Percentiles rank a stretch among this genome's conserved stretches.
These are phyloP conservation scores for Fusarium sp. DNA, from an alignment of 2,329 filamentous ascomycete genomes.

Conservation along the genomic window DNA sequence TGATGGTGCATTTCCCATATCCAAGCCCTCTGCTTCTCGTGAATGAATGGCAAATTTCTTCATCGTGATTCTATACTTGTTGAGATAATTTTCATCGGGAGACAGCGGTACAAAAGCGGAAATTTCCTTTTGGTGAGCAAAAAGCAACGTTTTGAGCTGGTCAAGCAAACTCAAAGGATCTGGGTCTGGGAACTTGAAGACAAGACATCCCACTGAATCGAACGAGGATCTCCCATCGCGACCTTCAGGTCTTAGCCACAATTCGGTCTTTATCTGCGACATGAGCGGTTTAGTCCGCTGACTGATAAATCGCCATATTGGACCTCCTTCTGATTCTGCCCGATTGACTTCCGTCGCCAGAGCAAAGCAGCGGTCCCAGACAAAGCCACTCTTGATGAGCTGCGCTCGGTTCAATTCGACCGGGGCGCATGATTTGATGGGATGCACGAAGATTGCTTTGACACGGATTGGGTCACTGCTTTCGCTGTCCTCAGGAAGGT, in stretches of 20 bases:
- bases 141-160: neutral
- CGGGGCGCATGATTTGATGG: conserved; percentile 43
- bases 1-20: conserved; percentile 1
- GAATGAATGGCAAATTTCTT: conserved; percentile 22
- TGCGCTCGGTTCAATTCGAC: conserved; percentile 37
- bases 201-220: neutral
- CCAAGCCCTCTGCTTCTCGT: conserved; percentile 18
- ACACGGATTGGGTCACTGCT: conserved; percentile 23
- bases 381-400: conserved; percentile 40
- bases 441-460: conserved; percentile 44
- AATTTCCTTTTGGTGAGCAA: neutral
- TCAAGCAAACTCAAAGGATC: neutral
- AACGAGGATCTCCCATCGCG: neutral
- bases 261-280: conserved; percentile 25
- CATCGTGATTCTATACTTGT: neutral
- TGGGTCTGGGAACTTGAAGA: conserved; percentile 13
- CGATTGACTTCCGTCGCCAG: conserved; percentile 43
- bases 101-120: conserved; percentile 4
- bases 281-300: conserved; percentile 38
- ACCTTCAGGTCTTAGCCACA: conserved; percentile 6
- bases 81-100: neutral
- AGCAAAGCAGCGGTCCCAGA: conserved; percentile 42
- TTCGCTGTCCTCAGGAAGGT: neutral
- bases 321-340: conserved; percentile 16
- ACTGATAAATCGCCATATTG: conserved; percentile 41